Evolutionary conservation across 257 asterid genomes (phyloP), one percentile per base, ranked within the genome.

Genomic region (Gentiana dahurica): DNA sequence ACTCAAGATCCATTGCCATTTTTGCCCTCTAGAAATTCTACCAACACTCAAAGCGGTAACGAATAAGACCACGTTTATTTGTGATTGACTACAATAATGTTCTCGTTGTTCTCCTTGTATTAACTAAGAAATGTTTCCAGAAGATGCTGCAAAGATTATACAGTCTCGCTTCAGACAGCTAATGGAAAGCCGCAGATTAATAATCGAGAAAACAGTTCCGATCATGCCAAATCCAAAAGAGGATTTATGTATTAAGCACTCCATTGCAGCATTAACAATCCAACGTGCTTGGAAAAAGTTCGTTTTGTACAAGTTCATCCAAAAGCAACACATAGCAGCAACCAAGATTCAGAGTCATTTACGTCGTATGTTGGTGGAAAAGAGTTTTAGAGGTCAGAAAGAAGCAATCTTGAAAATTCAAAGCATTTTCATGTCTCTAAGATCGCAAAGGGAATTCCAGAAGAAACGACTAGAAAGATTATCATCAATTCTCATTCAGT

Each of bases 81-180:
- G 24, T 24, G 24, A 24, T 24, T 24, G 24, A 24, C 24, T 24
- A 24, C 1, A 24, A 24, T 24, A 24, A 24, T 24, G 24, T 24
- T 24, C 24, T 24, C 24, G 24, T 24, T 24, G 24, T 24, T 41
- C 43, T 33, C 10, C 2, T 57, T 57, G 44, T 7, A 6, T 35
- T 24, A 13, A 15, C 5, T 5, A 10, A 34, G 48, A 55, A 24
- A 24, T 24, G 24, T 24, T 69, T 67, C 49, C 87, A 91, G 98
- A 77, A 70, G 83, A 83, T 77, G 98, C 98, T 71, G 94, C 98
- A 41, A 81, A 65, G 65, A 76, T 87, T 41, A 81, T 91, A 65
- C 98, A 91, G 71, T 80, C 93, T 72, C 84, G 78, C 62, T 79
- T 75, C 55, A 85, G 86, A 64, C 78, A 78, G 51, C 60, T 71